phyloP scores from a whole-genome alignment of 2,329 filamentous ascomycete genomes.

The Colletotrichum lini region DNA sequence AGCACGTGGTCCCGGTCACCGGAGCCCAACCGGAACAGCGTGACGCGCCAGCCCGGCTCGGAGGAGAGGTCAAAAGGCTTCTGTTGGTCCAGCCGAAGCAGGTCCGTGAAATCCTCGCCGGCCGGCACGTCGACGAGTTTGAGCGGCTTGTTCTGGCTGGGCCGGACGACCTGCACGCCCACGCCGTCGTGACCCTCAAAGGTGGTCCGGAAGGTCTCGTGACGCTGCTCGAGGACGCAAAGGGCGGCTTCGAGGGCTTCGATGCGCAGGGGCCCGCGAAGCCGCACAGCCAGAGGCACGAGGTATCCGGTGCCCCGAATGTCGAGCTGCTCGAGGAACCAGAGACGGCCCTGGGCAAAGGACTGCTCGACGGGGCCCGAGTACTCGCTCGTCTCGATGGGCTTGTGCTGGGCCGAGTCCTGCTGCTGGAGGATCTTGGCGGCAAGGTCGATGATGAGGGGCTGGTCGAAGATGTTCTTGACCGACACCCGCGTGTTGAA shows the following conservation, averaged over 20 bases:
- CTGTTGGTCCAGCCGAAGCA: background rate
- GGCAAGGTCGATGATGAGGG: background rate
- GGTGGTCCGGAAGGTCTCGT: slow-evolving; percentile 45
- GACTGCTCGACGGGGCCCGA: slow-evolving; percentile 42
- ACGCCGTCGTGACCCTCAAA: slow-evolving; percentile 28
- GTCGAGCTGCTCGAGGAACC: slow-evolving; percentile 46
- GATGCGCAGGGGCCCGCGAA: slow-evolving; percentile 38
- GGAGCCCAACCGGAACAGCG: slow-evolving; percentile 22
- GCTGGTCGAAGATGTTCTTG: slow-evolving; percentile 37
- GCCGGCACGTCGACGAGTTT: background rate
- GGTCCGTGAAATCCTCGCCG: background rate
- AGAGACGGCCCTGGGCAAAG: slow-evolving; percentile 45
- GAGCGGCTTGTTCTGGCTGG: background rate
- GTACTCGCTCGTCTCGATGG: background rate
- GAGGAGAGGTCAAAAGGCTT: background rate
- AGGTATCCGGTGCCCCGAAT: slow-evolving; percentile 40
- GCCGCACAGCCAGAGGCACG: slow-evolving; percentile 39
- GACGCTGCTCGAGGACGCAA: slow-evolving; percentile 42
- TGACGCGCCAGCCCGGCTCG: slow-evolving; percentile 20
- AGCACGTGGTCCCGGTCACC: slow-evolving; percentile 7
- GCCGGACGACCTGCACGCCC: slow-evolving; percentile 24
- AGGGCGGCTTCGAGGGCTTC: slow-evolving; percentile 39
- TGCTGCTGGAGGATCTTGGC: background rate
- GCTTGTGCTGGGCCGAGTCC: background rate
- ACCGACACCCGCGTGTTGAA: slow-evolving; percentile 28